Percentiles rank a stretch among this genome's conserved stretches.
These are phyloP conservation scores for Quercus robur DNA, from an alignment of 306 rosid species.

Conservation along the genomic window DNA sequence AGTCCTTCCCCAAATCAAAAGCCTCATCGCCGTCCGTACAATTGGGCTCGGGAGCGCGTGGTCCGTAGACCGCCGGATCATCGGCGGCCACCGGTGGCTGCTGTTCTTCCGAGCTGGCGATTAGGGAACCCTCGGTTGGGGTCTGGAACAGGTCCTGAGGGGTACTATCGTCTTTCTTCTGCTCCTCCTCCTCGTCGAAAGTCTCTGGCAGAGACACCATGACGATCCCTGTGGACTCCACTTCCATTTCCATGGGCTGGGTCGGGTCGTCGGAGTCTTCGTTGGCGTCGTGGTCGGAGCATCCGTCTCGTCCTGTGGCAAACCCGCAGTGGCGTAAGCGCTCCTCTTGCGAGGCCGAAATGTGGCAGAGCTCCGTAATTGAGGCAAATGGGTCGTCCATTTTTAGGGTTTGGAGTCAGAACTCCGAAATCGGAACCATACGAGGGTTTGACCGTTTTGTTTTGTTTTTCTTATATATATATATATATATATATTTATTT, in stretches of 20 bases:
- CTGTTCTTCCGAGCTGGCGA: slow-evolving; percentile 23
- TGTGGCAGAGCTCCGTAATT: not conserved
- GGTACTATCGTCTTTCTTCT: not conserved
- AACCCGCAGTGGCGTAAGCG: slow-evolving; percentile 10
- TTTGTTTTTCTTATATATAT: too few relatives aligned
- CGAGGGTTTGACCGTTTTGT: not conserved
- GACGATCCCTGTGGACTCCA: slow-evolving; percentile 14
- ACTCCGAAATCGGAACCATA: not conserved
- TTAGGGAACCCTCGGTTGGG: slow-evolving; percentile 39
- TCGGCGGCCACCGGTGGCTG: not conserved
- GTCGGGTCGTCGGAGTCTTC: slow-evolving; percentile 4
- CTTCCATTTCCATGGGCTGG: not conserved
- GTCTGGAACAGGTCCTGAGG: slow-evolving; percentile 48
- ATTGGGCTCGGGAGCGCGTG: not conserved
- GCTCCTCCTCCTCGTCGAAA: not conserved
- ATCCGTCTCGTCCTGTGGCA: not conserved
- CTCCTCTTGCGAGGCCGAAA: slow-evolving; percentile 31
- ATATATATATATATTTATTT: too few relatives aligned
- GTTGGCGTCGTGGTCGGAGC: not conserved
- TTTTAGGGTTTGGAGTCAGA: not conserved
- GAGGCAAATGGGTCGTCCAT: slow-evolving; percentile 15
- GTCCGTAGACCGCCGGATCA: not conserved
- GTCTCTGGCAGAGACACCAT: slow-evolving; percentile 36
- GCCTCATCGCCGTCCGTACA: not conserved
- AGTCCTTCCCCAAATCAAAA: slow-evolving; percentile 33